Percentiles rank a stretch among this genome's conserved stretches.
phyloP scores from a whole-genome alignment of 345 rosid genomes.

The Capsella bursapastoris region DNA sequence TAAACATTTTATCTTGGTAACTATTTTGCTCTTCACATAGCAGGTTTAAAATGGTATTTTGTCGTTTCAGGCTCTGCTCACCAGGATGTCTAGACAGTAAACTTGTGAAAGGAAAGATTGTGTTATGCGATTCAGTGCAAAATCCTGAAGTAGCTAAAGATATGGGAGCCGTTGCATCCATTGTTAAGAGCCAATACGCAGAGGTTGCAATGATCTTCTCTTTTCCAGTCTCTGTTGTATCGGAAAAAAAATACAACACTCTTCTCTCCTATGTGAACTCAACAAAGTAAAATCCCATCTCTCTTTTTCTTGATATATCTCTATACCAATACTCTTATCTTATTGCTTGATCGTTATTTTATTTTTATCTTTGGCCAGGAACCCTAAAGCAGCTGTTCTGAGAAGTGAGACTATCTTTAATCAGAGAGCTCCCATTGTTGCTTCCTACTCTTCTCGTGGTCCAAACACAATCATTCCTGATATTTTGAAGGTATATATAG shows the following conservation, averaged over 20 bases:
- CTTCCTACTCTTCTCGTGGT: conserved; percentile 60
- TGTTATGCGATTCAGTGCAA: conserved; percentile 30
- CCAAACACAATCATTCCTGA: conserved; percentile 54
- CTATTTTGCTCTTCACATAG: not conserved
- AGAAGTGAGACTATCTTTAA: conserved; percentile 42
- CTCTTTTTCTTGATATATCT: not conserved
- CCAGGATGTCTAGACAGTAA: conserved; percentile 38
- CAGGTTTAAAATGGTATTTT: not conserved
- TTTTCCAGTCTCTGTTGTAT: conserved; percentile 40
- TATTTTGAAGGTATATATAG: conserved; percentile 52
- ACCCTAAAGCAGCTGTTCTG: conserved; percentile 42
- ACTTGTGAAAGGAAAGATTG: conserved; percentile 52
- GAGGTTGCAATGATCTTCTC: conserved; percentile 32
- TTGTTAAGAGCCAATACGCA: not conserved
- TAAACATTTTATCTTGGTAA: not conserved
- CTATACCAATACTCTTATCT: not conserved
- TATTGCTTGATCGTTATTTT: not conserved
- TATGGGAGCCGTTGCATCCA: conserved; percentile 42
- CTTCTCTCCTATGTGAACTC: conserved; percentile 45
- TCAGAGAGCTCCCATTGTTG: conserved; percentile 44
- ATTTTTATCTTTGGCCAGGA: not conserved
- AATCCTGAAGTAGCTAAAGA: conserved; percentile 22
- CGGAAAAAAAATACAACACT: not conserved
- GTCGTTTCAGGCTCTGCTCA: conserved; percentile 40
- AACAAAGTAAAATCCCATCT: conserved; percentile 38